Base-by-base conservation (phyloP, 495 filamentous ascomycete genomes). In the Parathielavia appendiculata region DNA sequence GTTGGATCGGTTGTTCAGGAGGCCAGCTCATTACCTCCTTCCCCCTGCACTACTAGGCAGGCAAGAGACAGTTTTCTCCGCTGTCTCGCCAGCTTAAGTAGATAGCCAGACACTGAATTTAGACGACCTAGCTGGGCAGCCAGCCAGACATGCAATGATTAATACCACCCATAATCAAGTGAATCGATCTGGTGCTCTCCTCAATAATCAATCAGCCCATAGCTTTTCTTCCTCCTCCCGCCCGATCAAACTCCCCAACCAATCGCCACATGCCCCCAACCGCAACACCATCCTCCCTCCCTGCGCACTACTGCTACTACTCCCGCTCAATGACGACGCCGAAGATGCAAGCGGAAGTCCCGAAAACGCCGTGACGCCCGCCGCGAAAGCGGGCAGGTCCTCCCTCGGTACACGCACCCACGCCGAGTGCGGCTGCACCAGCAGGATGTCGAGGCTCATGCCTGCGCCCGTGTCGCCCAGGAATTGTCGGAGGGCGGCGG, bases 391-490 rank as follows among this genome's bases (percentile, higher is more conserved):
- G 0, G 66, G 72, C 8, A 81, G 76, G 65, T 97, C 90, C 54
- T 81, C 79, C 43, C 81, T 67, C 0, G 92, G 88, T 1, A 96
- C 73, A 17, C 92, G 81, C 34, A 96, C 74, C 89, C 89, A 95
- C 35, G 80, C 79, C 14, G 81, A 74, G 1, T 68, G 59, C 1
- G 69, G 77, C 9, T 79, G 72, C 5, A 88, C 88, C 83, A 9
- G 20, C 5, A 97, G 76, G 35, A 96, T 86, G 64, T 97, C 92
- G 58, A 96, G 71, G 0, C 86, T 75, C 20, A 96, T 90, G 1
- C 86, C 82, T 6, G 86, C 76, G 35, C 92, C 92, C 2, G 83
- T 82, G 34, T 87, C 64, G 10, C 92, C 92, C 19, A 96, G 83
- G 73, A 89, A 96, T 65, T 91, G 88, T 10, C 79, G 80, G 1